A percentile compares a stretch with the other conserved stretches of the same genome.
These are phyloP conservation scores for Suillus spraguei DNA, from an alignment of 768 basidiomycete species.

Conservation along the genomic window DNA sequence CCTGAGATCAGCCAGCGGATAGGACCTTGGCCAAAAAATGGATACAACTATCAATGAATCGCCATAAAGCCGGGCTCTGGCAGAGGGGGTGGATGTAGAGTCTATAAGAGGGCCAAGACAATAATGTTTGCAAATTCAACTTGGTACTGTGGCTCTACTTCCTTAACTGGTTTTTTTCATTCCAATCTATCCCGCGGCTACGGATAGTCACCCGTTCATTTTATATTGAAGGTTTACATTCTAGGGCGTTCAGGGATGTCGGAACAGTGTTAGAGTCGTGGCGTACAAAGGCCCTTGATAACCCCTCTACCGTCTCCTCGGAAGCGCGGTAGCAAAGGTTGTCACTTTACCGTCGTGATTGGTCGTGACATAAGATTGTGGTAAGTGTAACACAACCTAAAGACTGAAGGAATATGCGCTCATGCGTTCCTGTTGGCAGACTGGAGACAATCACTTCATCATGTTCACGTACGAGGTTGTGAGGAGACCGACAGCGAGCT, in stretches of 20 bases:
- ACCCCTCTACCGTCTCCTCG: background rate
- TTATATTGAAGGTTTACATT: background rate
- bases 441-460: background rate
- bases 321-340: background rate
- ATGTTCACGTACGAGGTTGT: background rate
- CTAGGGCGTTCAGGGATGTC: background rate
- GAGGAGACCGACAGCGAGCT: background rate
- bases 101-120: too few species aligned
- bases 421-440: background rate
- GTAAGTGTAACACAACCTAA: background rate
- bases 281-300: background rate
- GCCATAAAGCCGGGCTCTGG: too few species aligned
- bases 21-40: too few species aligned
- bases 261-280: background rate
- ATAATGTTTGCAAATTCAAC: background rate
- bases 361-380: background rate
- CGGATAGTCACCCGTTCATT: background rate
- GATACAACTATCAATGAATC: too few species aligned
- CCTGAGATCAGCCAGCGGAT: too few species aligned
- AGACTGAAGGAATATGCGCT: background rate
- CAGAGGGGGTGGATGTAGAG: too few species aligned
- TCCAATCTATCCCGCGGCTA: background rate
- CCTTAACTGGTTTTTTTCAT: background rate
- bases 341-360: background rate
- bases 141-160: background rate